Evolutionary conservation across 345 rosid genomes (phyloP).

Genomic region (Lenwebbia sp.): DNA sequence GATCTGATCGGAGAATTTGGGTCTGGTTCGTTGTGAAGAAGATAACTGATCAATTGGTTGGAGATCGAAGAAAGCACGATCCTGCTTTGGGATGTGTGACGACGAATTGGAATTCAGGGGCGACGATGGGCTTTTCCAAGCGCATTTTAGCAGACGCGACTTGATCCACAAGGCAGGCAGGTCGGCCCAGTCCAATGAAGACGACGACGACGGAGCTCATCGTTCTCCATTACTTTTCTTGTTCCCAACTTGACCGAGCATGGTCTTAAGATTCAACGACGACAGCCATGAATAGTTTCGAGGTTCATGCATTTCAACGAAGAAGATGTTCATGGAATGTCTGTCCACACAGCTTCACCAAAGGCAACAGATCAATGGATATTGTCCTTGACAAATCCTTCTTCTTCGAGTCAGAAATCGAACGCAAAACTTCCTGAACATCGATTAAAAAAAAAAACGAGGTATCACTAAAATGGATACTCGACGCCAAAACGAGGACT

Average conservation of each 20-base stretch:
- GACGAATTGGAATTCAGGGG: neutral
- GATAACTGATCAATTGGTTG: neutral
- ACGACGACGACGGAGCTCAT: neutral
- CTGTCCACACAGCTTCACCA: neutral
- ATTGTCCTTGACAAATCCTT: no score
- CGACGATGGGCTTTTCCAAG: neutral
- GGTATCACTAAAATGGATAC: neutral
- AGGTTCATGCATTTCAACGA: neutral
- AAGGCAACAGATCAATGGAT: neutral
- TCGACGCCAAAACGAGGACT: neutral
- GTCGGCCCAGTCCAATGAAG: neutral
- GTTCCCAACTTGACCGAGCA: neutral
- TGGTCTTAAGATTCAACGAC: neutral
- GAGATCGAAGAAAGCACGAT: neutral
- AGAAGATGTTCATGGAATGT: neutral
- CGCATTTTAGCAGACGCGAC: neutral
- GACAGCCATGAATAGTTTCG: neutral
- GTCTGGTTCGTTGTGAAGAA: neutral
- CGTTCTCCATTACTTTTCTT: neutral
- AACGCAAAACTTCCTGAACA: neutral
- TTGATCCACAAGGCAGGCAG: neutral
- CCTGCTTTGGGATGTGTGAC: neutral
- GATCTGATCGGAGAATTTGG: neutral
- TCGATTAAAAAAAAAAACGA: neutral
- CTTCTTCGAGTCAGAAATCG: neutral